phyloP scores from a whole-genome alignment of 441 rosid species.

The Viola pubescens region DNA sequence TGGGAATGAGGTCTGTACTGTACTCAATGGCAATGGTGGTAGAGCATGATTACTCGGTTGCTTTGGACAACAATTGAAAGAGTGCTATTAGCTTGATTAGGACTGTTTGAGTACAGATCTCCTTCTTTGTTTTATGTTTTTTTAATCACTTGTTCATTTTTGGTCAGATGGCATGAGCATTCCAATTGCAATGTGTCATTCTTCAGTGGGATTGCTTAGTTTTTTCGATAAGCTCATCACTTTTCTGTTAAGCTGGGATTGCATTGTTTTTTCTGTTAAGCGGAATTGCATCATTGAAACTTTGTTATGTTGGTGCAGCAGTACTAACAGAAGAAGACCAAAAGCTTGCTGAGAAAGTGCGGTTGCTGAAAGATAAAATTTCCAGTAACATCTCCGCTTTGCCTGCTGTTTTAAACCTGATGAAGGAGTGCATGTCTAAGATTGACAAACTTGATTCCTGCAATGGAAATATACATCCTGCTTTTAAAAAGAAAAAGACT shows the following conservation, averaged over 20 bases:
- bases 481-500: slow-evolving; percentile 33
- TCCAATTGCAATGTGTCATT: too few species aligned
- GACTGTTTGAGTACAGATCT: too few species aligned
- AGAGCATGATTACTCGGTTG: too few species aligned
- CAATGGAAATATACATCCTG: slow-evolving; percentile 37
- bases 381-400: slow-evolving; percentile 32
- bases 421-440: slow-evolving; percentile 43
- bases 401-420: slow-evolving; percentile 40
- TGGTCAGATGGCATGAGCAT: too few species aligned
- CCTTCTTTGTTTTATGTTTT: too few species aligned
- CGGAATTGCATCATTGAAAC: not conserved
- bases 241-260: not conserved
- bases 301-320: slow-evolving; percentile 6
- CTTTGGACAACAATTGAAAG: too few species aligned
- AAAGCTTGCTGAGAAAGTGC: slow-evolving; percentile 26
- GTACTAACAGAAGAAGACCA: slow-evolving; percentile 19
- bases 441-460: slow-evolving; percentile 33
- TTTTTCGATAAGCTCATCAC: too few species aligned
- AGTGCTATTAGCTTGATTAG: too few species aligned
- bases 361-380: slow-evolving; percentile 34
- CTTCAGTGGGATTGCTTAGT: not conserved
- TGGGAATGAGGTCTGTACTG: too few species aligned
- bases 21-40: too few species aligned
- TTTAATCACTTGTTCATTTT: too few species aligned
- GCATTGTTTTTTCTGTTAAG: not conserved